Conservation (phyloP, 1,284 basidiomycete genomes). For the Fomitopsis schrenkii region DNA sequence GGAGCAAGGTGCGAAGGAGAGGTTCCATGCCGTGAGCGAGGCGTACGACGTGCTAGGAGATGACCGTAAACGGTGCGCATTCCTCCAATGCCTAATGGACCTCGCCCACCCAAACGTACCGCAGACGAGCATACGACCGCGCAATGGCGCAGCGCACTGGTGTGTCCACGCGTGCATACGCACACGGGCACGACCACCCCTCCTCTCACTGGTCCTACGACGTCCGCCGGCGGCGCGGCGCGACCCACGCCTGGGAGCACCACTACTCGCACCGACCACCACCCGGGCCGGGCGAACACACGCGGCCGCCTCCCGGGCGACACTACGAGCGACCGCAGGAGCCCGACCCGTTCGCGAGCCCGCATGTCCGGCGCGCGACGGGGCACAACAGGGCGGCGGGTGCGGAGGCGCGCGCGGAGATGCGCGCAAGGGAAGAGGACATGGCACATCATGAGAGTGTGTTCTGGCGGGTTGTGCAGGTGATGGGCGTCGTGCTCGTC, state of each 20-base stretch:
- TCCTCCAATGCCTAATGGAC: too few relatives aligned
- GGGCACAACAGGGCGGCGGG: constrained; percentile 14
- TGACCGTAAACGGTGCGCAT: constrained; percentile 40
- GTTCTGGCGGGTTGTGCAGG: constrained; percentile 27
- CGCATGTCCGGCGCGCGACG: constrained; percentile 28
- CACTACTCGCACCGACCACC: constrained; percentile 17
- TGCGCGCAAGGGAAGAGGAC: constrained; percentile 21
- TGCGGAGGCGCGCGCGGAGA: constrained; percentile 12
- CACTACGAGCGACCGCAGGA: constrained; percentile 11
- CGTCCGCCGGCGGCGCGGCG: constrained; percentile 26
- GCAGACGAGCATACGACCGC: constrained; percentile 35
- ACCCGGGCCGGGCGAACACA: constrained; percentile 9
- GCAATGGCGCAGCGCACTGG: constrained; percentile 13
- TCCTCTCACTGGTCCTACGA: constrained; percentile 22
- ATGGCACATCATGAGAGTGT: constrained; percentile 22
- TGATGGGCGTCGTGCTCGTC: constrained; percentile 29
- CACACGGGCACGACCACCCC: constrained; percentile 11
- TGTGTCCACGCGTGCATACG: background rate
- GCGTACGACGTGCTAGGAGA: constrained; percentile 45
- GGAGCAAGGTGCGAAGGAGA: constrained; percentile 35
- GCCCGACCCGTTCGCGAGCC: constrained; percentile 26
- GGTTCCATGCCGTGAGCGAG: constrained; percentile 44
- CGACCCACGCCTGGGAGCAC: constrained; percentile 37
- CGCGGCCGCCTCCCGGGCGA: constrained; percentile 15
- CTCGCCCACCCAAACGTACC: background rate